Evolutionary conservation across 345 rosid species (phyloP).

Genomic region (Acer negundo): DNA sequence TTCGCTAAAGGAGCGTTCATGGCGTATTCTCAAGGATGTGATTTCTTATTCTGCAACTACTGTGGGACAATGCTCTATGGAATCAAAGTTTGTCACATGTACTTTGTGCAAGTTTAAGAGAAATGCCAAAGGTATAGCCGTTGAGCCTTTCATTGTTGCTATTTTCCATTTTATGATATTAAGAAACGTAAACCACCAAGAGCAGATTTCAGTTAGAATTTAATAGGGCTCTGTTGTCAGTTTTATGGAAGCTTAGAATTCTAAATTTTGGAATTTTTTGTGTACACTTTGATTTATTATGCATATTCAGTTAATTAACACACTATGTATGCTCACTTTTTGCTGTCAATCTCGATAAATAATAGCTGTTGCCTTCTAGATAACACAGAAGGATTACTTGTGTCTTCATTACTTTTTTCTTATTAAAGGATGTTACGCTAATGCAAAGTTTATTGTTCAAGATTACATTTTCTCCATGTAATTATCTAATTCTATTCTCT

Average conservation of each 20-base stretch:
- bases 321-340: not conserved
- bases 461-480: not conserved
- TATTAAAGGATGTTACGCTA: not conserved
- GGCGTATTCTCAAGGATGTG: slow-evolving; percentile 37
- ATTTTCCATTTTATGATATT: no score
- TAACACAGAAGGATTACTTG: not conserved
- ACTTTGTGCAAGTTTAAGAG: slow-evolving; percentile 42
- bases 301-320: not conserved
- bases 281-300: not conserved
- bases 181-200: not conserved
- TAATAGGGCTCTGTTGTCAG: not conserved
- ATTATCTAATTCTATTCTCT: not conserved
- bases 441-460: not conserved
- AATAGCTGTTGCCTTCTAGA: not conserved
- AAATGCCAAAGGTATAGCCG: slow-evolving; percentile 36
- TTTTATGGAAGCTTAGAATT: not conserved
- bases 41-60: slow-evolving; percentile 53
- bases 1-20: slow-evolving; percentile 17
- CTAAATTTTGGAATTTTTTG: not conserved
- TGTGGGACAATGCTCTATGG: slow-evolving; percentile 55
- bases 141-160: not conserved
- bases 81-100: slow-evolving; percentile 33
- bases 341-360: not conserved
- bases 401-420: not conserved
- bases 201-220: not conserved